Conservation (phyloP, 768 basidiomycete species). For the Termitomyces sp. region DNA sequence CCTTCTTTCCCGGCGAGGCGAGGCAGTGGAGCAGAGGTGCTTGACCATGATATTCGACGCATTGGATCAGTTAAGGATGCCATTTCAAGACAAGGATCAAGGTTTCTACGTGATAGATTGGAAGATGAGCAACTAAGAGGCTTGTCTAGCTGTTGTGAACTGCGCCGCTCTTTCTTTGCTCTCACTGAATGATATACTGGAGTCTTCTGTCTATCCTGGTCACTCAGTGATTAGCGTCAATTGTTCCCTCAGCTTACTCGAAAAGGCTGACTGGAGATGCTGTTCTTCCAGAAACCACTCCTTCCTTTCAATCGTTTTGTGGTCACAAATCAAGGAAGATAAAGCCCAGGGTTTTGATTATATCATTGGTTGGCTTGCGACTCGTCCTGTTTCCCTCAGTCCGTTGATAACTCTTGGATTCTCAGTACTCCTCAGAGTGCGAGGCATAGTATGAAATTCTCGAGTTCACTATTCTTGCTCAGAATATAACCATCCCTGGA, state of each 20-base stretch:
- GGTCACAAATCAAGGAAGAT: not conserved
- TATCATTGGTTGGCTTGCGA: constrained; percentile 6
- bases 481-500: constrained; percentile 4
- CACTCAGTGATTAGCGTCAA: not conserved
- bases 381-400: not conserved
- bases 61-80: not conserved
- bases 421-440: constrained; percentile 6
- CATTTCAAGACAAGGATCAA: not conserved
- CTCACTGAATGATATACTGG: not conserved
- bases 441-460: constrained; percentile 7
- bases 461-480: constrained; percentile 7
- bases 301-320: not conserved
- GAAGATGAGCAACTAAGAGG: constrained; percentile 1
- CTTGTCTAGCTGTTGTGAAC: not conserved
- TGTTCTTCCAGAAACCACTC: not conserved
- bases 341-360: constrained; percentile 9
- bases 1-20: not conserved
- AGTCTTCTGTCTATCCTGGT: not conserved
- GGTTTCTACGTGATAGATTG: not conserved
- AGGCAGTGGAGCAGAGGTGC: not conserved
- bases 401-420: not conserved
- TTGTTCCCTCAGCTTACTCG: not conserved
- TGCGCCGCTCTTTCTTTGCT: not conserved
- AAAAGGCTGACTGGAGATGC: not conserved
- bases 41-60: not conserved